These are phyloP conservation scores for Orobanche coerulescens DNA, from an alignment of 257 asterid genomes.

Conservation along the genomic window DNA sequence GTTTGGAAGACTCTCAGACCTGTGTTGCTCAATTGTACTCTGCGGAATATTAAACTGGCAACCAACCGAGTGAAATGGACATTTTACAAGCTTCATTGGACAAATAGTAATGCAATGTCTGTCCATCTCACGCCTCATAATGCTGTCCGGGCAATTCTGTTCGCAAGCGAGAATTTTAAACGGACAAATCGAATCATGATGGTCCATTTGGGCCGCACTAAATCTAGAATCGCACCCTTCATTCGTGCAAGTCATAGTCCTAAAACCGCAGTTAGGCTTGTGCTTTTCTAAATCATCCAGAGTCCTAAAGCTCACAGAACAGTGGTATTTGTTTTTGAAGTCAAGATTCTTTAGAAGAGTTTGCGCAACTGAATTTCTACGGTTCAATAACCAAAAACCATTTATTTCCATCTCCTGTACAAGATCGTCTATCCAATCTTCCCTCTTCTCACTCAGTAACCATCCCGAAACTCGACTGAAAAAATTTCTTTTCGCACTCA, in stretches of 20 bases:
- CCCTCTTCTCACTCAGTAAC: neutral
- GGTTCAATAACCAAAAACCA: neutral
- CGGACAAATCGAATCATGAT: neutral
- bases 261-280: neutral
- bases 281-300: neutral
- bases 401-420: neutral
- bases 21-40: neutral
- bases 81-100: constrained; percentile 9
- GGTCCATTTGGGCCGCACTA: constrained; percentile 2
- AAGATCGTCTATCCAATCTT: neutral
- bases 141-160: neutral
- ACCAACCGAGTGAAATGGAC: constrained; percentile 2
- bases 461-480: constrained; percentile 4
- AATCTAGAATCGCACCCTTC: constrained; percentile 2
- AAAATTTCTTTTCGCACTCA: neutral
- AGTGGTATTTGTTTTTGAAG: neutral
- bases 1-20: neutral
- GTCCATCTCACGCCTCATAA: constrained; percentile 12
- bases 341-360: neutral
- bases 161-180: neutral
- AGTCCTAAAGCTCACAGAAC: neutral
- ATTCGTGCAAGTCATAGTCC: neutral
- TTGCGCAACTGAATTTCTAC: neutral
- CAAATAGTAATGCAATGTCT: constrained; percentile 3
- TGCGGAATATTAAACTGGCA: neutral